Evolutionary conservation across 257 asterid species (phyloP).

Genomic region (Nicotiana tomentosiformis): DNA sequence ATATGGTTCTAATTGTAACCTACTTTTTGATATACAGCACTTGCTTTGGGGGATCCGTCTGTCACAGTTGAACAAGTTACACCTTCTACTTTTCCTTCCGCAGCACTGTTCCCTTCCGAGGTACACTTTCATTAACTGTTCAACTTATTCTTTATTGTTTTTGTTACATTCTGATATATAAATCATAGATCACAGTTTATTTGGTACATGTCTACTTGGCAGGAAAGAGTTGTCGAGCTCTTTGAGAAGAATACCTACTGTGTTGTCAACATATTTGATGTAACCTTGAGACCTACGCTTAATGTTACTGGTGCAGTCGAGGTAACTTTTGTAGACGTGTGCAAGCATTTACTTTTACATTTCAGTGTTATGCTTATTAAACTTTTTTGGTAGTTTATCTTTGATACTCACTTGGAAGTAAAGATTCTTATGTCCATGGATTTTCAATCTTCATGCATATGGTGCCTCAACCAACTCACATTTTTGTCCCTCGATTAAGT

Average conservation of each 20-base stretch:
- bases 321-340: slow-evolving; percentile 35
- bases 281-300: slow-evolving; percentile 83
- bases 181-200: slow-evolving; percentile 34
- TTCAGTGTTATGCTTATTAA: neutral
- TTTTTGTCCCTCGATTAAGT: neutral
- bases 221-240: slow-evolving; percentile 88
- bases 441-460: neutral
- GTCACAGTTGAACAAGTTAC: slow-evolving; percentile 86
- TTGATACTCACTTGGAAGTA: neutral
- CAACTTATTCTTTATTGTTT: slow-evolving; percentile 4
- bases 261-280: slow-evolving; percentile 98
- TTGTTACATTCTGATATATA: neutral
- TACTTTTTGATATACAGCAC: slow-evolving; percentile 41
- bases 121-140: slow-evolving; percentile 26
- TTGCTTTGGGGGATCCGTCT: slow-evolving; percentile 84
- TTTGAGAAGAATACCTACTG: slow-evolving; percentile 87
- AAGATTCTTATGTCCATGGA: neutral
- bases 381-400: neutral
- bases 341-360: neutral
- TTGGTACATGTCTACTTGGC: slow-evolving; percentile 46
- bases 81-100: slow-evolving; percentile 58
- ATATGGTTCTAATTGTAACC: neutral
- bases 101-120: slow-evolving; percentile 80
- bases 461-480: neutral
- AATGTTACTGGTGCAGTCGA: slow-evolving; percentile 79